Percentiles rank a stretch among this genome's conserved stretches.
These are phyloP conservation scores for Aspergillus incahuasiensis DNA, from an alignment of 495 filamentous ascomycete genomes.

Conservation along the genomic window DNA sequence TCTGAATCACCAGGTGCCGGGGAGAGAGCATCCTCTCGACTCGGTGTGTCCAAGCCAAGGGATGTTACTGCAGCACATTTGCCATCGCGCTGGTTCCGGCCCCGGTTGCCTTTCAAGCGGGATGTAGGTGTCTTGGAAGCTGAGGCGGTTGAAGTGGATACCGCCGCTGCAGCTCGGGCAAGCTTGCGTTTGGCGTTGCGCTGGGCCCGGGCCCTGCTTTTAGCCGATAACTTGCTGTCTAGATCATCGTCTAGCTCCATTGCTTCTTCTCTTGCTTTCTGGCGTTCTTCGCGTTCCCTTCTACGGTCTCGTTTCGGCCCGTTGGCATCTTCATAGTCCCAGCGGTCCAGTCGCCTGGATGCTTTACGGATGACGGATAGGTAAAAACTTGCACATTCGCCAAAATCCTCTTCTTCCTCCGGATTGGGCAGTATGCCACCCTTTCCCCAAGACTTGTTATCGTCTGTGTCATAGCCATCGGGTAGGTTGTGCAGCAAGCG, in stretches of 20 bases:
- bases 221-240: conserved; percentile 14
- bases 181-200: conserved; percentile 38
- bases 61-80: conserved; percentile 12
- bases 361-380: conserved; percentile 67
- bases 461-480: conserved; percentile 76
- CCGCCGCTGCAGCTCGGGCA: conserved; percentile 23
- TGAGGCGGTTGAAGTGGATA: conserved; percentile 21
- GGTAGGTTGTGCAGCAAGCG: conserved; percentile 61
- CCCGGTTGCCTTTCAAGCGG: conserved; percentile 31
- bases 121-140: conserved; percentile 15
- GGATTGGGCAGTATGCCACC: conserved; percentile 66
- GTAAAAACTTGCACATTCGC: conserved; percentile 70
- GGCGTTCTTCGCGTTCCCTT: conserved; percentile 41
- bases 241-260: conserved; percentile 17
- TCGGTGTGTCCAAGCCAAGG: conserved; percentile 17
- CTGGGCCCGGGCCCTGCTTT: conserved; percentile 23
- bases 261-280: conserved; percentile 24
- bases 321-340: conserved; percentile 56
- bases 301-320: conserved; percentile 42
- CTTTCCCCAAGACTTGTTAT: conserved; percentile 55
- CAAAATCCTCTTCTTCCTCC: conserved; percentile 69
- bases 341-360: conserved; percentile 65
- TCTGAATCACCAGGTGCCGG: conserved; percentile 27
- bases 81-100: conserved; percentile 21
- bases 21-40: conserved; percentile 21